Conservation (phyloP, 2,329 filamentous ascomycete genomes). For the Pseudogymnoascus sp. region DNA sequence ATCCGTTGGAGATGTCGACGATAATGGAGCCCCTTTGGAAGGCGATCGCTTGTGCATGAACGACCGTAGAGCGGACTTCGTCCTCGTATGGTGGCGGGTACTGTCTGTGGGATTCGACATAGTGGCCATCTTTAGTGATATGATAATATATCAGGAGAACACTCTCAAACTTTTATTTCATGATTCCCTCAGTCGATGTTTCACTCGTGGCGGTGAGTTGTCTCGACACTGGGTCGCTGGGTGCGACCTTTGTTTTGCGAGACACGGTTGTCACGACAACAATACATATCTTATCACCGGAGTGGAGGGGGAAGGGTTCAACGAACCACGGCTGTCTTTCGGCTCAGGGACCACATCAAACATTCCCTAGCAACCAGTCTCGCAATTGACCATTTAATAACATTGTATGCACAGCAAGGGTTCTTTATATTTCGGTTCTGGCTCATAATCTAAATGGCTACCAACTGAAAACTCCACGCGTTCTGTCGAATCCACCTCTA, state of each 20-base stretch:
- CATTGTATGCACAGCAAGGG: background rate
- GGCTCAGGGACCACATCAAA: constrained; percentile 5
- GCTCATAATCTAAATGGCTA: constrained; percentile 31
- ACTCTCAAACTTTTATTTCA: background rate
- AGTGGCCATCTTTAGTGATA: constrained; percentile 23
- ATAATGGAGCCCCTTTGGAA: constrained; percentile 23
- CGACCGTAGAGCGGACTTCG: constrained; percentile 28
- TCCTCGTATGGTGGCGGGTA: constrained; percentile 22
- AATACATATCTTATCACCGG: background rate
- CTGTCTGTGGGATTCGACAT: background rate
- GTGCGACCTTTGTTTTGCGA: background rate
- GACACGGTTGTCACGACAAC: background rate
- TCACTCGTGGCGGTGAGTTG: constrained; percentile 4
- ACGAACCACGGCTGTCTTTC: constrained; percentile 8
- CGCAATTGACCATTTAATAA: constrained; percentile 1
- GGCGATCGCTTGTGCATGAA: constrained; percentile 29
- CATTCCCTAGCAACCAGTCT: constrained; percentile 8
- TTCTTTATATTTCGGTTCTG: background rate
- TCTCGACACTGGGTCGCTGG: background rate
- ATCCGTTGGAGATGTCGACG: constrained; percentile 17
- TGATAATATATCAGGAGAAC: constrained; percentile 8
- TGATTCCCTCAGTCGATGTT: constrained; percentile 7
- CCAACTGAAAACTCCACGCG: constrained; percentile 79
- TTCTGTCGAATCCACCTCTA: constrained; percentile 82
- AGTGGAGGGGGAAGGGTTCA: background rate